Conservation (phyloP, 345 rosid species). For the Eucalyptus cloeziana region DNA sequence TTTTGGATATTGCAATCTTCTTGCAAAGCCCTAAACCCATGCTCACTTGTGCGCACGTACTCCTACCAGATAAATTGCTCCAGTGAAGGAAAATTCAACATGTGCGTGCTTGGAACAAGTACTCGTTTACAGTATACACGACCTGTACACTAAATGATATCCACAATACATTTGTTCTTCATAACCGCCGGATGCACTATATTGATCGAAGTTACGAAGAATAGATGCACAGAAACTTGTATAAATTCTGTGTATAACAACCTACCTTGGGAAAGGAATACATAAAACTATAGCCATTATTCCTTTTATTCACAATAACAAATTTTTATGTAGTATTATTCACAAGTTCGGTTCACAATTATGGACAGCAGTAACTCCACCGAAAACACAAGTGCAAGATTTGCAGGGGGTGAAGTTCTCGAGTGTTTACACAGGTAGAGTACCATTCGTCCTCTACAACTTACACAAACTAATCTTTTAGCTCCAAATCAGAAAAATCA, state of each 20-base stretch:
- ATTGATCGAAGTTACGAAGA: background rate
- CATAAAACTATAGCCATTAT: background rate
- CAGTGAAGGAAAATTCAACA: background rate
- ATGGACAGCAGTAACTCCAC: background rate
- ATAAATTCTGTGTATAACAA: background rate
- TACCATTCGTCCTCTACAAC: background rate
- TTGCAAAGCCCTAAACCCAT: background rate
- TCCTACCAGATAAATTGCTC: background rate
- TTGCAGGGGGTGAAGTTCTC: background rate
- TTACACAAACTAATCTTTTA: background rate
- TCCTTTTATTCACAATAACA: no score
- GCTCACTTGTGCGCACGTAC: background rate
- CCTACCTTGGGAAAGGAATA: background rate
- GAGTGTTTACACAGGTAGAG: background rate
- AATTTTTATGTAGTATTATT: background rate
- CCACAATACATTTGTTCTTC: background rate
- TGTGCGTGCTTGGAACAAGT: background rate
- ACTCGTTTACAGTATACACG: background rate
- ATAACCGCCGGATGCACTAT: background rate
- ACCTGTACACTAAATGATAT: background rate
- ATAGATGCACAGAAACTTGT: background rate
- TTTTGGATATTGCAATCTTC: background rate
- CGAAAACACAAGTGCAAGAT: background rate
- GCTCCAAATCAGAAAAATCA: background rate
- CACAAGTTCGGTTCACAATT: no score